Evolutionary conservation across 2,329 filamentous ascomycete species (phyloP).

Genomic region (Colletotrichum graminicola): DNA sequence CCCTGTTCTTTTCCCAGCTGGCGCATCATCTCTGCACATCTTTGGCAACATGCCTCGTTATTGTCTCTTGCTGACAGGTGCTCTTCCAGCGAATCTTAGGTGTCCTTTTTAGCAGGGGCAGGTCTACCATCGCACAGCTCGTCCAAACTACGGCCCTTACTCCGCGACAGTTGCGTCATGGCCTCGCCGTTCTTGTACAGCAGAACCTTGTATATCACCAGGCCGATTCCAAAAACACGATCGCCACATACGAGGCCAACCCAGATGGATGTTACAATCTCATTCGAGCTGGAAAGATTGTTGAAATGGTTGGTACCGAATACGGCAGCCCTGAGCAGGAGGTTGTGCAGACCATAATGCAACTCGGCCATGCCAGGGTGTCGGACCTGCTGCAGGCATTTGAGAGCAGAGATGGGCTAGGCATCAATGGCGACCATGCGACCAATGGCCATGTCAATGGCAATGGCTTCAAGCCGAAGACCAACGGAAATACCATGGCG

Average conservation of each 20-base stretch:
- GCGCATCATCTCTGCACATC: slow-evolving; percentile 40
- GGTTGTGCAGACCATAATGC: slow-evolving; percentile 80
- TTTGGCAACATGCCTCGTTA: not conserved
- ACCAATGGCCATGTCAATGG: slow-evolving; percentile 47
- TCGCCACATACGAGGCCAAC: slow-evolving; percentile 88
- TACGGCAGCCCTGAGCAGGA: slow-evolving; percentile 81
- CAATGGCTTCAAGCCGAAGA: slow-evolving; percentile 50
- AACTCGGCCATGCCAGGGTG: slow-evolving; percentile 82
- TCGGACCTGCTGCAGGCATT: slow-evolving; percentile 77
- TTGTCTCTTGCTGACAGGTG: slow-evolving; percentile 32
- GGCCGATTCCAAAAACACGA: slow-evolving; percentile 70
- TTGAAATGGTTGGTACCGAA: slow-evolving; percentile 79
- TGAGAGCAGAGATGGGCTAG: slow-evolving; percentile 38
- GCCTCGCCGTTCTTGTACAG: slow-evolving; percentile 86
- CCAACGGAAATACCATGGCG: slow-evolving; percentile 55
- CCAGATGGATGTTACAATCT: slow-evolving; percentile 84
- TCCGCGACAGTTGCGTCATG: slow-evolving; percentile 82
- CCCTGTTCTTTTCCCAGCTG: not conserved
- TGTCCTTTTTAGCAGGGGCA: slow-evolving; percentile 81
- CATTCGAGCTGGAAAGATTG: slow-evolving; percentile 83
- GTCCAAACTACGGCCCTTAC: slow-evolving; percentile 79
- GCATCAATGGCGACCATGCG: slow-evolving; percentile 44
- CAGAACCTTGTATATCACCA: slow-evolving; percentile 86
- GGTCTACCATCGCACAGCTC: slow-evolving; percentile 78
- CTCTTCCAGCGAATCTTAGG: slow-evolving; percentile 81